Evolutionary conservation across 2,329 filamentous ascomycete genomes (phyloP), one percentile per base, ranked within the genome.

Genomic region (Sporothrix inflata): DNA sequence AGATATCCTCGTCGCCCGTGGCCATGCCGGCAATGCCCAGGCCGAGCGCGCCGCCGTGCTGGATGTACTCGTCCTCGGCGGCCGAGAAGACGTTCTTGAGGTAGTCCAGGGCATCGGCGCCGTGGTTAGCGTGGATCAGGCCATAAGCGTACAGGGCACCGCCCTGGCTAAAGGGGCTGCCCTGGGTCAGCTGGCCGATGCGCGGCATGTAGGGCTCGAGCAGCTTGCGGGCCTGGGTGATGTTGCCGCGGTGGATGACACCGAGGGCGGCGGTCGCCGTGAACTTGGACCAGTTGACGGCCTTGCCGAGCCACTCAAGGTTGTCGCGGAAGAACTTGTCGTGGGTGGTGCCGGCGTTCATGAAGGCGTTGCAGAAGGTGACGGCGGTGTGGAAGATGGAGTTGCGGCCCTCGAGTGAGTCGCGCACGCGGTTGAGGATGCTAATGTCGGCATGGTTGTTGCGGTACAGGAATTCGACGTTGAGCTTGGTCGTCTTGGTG

Each of bases 231-330:
- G 94, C 96, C 79, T 99, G 95, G 30, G 92, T 92, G 73, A 99
- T 86, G 81, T 99, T 99, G 71, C 96, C 96, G 61, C 94, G 92
- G 82, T 99, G 96, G 75, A 99, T 98, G 69, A 98, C 96, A 81
- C 96, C 96, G 6, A 99, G 86, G 8, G 96, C 96, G 72, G 96
- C 96, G 4, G 96, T 99, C 16, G 96, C 96, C 0, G 96, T 98
- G 81, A 99, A 99, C 81, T 99, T 99, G 74, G 94, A 98, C 96
- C 96, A 99, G 84, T 99, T 99, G 65, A 98, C 94, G 34, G 96
- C 96, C 85, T 98, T 99, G 74, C 95, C 94, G 3, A 99, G 84
- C 96, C 96, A 99, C 76, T 99, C 96, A 30, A 99, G 84, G 80
- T 99, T 99, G 79, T 98, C 94, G 8, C 97, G 89, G 89, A 99